These are phyloP conservation scores for Linum usitatissimum DNA, from an alignment of 345 rosid species.

Conservation along the genomic window DNA sequence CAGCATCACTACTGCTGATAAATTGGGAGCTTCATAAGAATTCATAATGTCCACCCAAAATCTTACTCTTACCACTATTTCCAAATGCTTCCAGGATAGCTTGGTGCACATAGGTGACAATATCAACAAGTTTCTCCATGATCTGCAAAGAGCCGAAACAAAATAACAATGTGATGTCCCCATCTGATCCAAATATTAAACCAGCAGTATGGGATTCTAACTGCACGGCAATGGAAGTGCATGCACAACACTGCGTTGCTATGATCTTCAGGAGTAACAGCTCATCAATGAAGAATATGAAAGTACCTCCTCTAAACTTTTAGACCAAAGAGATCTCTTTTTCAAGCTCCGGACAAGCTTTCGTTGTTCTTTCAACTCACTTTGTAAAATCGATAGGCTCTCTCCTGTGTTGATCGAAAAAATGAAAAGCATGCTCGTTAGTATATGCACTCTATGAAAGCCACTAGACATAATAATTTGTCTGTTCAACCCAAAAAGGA, in stretches of 20 bases:
- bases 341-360: slow-evolving; percentile 60
- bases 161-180: slow-evolving; percentile 1
- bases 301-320: slow-evolving; percentile 63
- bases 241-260: neutral
- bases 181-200: neutral
- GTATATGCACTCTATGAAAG: neutral
- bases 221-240: neutral
- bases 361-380: slow-evolving; percentile 61
- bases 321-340: slow-evolving; percentile 91
- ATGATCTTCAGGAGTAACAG: neutral
- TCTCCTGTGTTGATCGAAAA: slow-evolving; percentile 45
- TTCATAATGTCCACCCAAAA: neutral
- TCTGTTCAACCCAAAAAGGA: slow-evolving; percentile 13
- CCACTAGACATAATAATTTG: neutral
- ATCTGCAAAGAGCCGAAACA: slow-evolving; percentile 28
- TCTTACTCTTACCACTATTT: slow-evolving; percentile 34
- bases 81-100: slow-evolving; percentile 64
- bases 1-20: neutral
- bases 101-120: slow-evolving; percentile 51
- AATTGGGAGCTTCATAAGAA: neutral
- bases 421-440: neutral
- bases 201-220: neutral
- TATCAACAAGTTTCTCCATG: slow-evolving; percentile 59
- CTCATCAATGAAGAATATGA: neutral
- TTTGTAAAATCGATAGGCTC: slow-evolving; percentile 41